These are phyloP conservation scores for Pseudomassariella vexata DNA, from an alignment of 2,329 filamentous ascomycete genomes.

Conservation along the genomic window DNA sequence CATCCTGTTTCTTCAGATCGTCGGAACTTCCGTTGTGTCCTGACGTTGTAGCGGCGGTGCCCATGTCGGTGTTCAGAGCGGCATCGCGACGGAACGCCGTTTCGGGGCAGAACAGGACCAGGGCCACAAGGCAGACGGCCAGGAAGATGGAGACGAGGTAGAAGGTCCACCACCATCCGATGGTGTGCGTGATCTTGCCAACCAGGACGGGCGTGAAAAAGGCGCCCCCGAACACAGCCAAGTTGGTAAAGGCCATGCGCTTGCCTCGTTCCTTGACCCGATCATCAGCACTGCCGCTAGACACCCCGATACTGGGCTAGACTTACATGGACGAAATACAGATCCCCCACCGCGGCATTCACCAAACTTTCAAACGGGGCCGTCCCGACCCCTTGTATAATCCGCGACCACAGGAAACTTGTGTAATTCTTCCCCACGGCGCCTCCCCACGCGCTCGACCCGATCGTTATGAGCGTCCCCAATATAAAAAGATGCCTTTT, in stretches of 20 bases:
- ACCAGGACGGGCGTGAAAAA: conserved; percentile 81
- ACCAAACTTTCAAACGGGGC: conserved; percentile 88
- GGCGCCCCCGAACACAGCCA: conserved; percentile 51
- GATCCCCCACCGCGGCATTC: conserved; percentile 81
- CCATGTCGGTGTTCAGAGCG: conserved; percentile 64
- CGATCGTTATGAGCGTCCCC: conserved; percentile 67
- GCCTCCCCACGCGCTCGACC: conserved; percentile 74
- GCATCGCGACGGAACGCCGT: conserved; percentile 68
- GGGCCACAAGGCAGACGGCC: conserved; percentile 59
- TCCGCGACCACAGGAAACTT: conserved; percentile 69
- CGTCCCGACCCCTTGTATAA: conserved; percentile 80
- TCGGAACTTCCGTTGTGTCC: conserved; percentile 6
- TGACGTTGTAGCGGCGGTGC: conserved; percentile 25
- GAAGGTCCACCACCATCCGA: conserved; percentile 86
- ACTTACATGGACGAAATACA: conserved; percentile 81
- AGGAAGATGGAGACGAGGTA: conserved; percentile 84
- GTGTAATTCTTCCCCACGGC: conserved; percentile 60
- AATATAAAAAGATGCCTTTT: conserved; percentile 84
- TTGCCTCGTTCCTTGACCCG: conserved; percentile 61
- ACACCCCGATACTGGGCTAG: neutral
- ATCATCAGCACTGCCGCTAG: too few relatives aligned
- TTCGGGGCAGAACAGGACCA: conserved; percentile 79
- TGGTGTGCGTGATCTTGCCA: conserved; percentile 70
- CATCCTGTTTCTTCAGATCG: conserved; percentile 5
- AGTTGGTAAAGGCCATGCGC: conserved; percentile 74